phyloP scores from a whole-genome alignment of 1,139 yeast genomes.

The Protomyces gravidus region DNA sequence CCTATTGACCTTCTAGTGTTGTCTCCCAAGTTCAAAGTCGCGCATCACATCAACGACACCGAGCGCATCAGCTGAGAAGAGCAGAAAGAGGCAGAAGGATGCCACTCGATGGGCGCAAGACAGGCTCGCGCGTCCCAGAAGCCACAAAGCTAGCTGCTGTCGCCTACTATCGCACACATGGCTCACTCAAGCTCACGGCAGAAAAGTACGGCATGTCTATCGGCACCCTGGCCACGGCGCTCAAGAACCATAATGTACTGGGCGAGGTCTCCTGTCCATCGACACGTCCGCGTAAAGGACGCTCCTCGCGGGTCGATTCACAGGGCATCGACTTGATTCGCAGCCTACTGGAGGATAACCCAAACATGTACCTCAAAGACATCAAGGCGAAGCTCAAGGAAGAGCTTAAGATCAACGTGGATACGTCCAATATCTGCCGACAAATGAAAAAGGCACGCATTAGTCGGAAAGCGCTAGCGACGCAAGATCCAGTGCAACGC shows the following conservation, averaged over 20 bases:
- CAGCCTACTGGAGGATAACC: neutral
- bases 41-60: neutral
- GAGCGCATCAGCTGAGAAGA: too few relatives aligned
- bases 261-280: neutral
- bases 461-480: neutral
- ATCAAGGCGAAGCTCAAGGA: neutral
- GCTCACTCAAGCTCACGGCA: constrained; percentile 5
- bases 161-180: neutral
- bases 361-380: neutral
- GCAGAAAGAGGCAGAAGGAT: too few relatives aligned
- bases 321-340: neutral
- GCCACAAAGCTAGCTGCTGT: neutral
- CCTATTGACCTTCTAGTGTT: too few relatives aligned
- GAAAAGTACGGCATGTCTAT: constrained; percentile 1
- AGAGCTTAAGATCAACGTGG: neutral
- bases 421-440: neutral
- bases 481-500: neutral
- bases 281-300: neutral
- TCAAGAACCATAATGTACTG: neutral
- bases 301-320: neutral
- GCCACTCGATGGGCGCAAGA: constrained; percentile 2
- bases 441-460: constrained; percentile 1
- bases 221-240: neutral
- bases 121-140: neutral
- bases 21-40: too few relatives aligned